Base-by-base conservation (phyloP, 2,329 filamentous ascomycete species). In the Ophiocordyceps camponoti-rufipedis region DNA sequence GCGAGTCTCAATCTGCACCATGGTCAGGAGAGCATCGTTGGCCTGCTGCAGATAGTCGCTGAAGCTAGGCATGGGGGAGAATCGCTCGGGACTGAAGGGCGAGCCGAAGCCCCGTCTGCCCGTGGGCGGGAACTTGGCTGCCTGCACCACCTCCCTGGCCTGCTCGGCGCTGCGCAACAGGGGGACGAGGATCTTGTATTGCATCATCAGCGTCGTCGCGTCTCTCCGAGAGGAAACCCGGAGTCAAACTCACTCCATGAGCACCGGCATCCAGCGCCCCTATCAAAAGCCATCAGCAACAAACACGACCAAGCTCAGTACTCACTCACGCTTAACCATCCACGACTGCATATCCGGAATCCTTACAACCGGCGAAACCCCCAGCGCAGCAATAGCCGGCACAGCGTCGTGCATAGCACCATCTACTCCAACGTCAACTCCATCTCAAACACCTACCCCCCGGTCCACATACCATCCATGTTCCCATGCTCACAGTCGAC, bases 1-100 rank as follows among this genome's bases (percentile, higher is more conserved):
- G 48, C 65, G 63, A 0, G 78, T 81, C 61, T 82, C 78, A 45
- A 82, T 81, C 57, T 82, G 78, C 11, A 81, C 74, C 62, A 80
- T 78, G 14, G 74, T 79, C 47, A 82, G 56, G 19, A 82, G 64
- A 29, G 58, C 52, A 45, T 70, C 62, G 48, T 73, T 72, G 41
- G 70, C 70, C 39, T 67, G 61, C 48, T 66, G 61, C 51, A 72
- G 63, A 48, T 73, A 73, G 45, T 71, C 64, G 3, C 65, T 66
- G 18, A 67, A 65, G 6, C 58, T 64, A 10, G 68, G 60, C 14
- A 62, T 62, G 44, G 66, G 65, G 19, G 56, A 61, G 52, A 70
- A 68, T 32, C 64, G 61, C 40, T 60, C 60, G 2, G 57, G 51
- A 9, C 67, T 65, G 48, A 71, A 66, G 29, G 69, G 67, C 9